Evolutionary conservation across 176 grass and related monocot species (phyloP), one percentile per base, ranked within the genome.

Genomic region (Saccharum spontaneum): DNA sequence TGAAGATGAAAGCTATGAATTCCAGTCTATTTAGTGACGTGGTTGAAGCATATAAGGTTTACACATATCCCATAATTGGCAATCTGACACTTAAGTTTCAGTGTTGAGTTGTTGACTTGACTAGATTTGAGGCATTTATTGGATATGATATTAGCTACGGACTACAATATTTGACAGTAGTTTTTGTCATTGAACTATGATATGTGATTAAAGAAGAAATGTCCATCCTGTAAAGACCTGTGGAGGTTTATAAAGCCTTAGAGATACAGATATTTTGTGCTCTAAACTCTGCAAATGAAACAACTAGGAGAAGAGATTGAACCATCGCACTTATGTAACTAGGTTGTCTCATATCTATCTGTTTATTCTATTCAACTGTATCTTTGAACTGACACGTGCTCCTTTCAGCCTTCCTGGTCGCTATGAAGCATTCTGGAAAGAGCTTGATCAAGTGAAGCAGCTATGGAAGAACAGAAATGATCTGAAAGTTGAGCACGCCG

Each of bases 381-480:
- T 23, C 16, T 48, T 34, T 71, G 5, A 23, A 54, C 78, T 85
- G 76, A 85, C 28, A 31, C 28, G 10, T 10, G 2, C 49, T 44
- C 61, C 24, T 43, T 86, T 65, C 88, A 98, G 95, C 89, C 44
- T 98, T 76, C 95, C 95, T 60, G 91, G 76, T 24, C 91, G 93
- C 34, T 92, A 70, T 1, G 92, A 98, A 46, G 75, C 95, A 46
- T 91, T 98, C 83, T 91, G 85, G 89, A 95, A 98, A 57, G 95
- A 98, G 85, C 65, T 90, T 15, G 89, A 93, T 61, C 89, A 90
- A 55, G 85, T 87, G 73, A 95, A 95, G 86, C 79, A 87, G 52
- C 20, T 95, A 22, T 95, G 92, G 87, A 90, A 62, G 37, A 91
- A 89, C 44, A 87, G 89, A 22, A 86, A 78, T 0, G 92, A 98